Evolutionary conservation across 2,329 filamentous ascomycete genomes (phyloP).

Genomic region (Hypoxylon sp.): DNA sequence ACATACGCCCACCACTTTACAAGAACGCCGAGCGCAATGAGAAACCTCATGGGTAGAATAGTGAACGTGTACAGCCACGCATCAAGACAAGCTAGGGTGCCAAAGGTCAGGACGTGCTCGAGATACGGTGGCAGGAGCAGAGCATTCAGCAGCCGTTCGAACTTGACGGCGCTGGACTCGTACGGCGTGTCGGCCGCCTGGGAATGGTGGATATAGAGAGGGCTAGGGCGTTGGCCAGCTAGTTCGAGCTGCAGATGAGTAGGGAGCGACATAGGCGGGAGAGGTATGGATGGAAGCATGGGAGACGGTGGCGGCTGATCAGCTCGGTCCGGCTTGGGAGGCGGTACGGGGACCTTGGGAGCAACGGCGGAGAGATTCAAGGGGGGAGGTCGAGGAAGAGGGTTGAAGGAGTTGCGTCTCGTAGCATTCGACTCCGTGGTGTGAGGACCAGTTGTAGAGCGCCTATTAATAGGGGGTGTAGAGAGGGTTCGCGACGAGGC

Average conservation of each 20-base stretch:
- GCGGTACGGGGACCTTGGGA: slow-evolving; percentile 29
- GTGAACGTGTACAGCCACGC: slow-evolving; percentile 98
- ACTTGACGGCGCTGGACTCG: slow-evolving; percentile 91
- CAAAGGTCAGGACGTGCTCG: slow-evolving; percentile 88
- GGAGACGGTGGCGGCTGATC: slow-evolving; percentile 58
- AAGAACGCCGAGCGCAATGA: slow-evolving; percentile 82
- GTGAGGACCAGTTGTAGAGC: slow-evolving; percentile 51
- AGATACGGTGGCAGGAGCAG: slow-evolving; percentile 83
- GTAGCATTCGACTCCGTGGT: slow-evolving; percentile 52
- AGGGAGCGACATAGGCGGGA: slow-evolving; percentile 75
- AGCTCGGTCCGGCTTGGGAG: slow-evolving; percentile 45
- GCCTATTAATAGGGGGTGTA: slow-evolving; percentile 64
- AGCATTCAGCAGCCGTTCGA: slow-evolving; percentile 92
- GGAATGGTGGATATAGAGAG: slow-evolving; percentile 74
- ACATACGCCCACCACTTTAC: slow-evolving; percentile 82
- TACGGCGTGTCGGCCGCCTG: slow-evolving; percentile 75
- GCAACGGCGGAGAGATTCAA: slow-evolving; percentile 57
- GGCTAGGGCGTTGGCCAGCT: slow-evolving; percentile 71
- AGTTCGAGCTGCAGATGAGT: slow-evolving; percentile 75
- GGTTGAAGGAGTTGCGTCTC: slow-evolving; percentile 65
- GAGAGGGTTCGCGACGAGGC: slow-evolving; percentile 61
- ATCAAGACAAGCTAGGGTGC: slow-evolving; percentile 90
- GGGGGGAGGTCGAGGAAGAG: slow-evolving; percentile 57
- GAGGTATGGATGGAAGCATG: slow-evolving; percentile 67
- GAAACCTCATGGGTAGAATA: slow-evolving; percentile 89